Base-by-base conservation (phyloP, 1,284 basidiomycete species). In the Ustilago loliicola region DNA sequence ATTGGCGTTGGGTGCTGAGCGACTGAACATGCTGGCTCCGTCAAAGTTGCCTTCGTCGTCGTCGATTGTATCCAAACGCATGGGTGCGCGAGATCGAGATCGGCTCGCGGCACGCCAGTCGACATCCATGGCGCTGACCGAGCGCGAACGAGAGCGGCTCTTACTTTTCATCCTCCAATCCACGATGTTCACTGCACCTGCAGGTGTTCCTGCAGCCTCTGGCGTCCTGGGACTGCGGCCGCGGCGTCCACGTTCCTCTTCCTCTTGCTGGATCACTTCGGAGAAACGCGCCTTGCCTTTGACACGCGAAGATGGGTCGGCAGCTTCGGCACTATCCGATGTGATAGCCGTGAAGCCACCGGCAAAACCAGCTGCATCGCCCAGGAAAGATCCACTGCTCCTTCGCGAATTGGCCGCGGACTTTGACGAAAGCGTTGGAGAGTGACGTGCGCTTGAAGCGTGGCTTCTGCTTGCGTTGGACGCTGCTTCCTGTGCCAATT, bases 21-120 rank as follows among this genome's bases (percentile, higher is more conserved):
- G 79, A 27, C 80, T 80, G 40, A 81, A 76, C 36, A 77, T 21
- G 60, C 32, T 50, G 23, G 70, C 27, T 7, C 66, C 68, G 23
- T 77, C 61, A 25, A 61, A 19, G 9, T 48, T 48, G 7, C 65
- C 72, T 51, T 84, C 76, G 53, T 83, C 80, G 34, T 64, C 61
- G 30, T 62, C 60, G 54, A 79, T 79, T 6, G 80, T 74, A 45
- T 76, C 75, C 32, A 83, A 57, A 4, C 79, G 70, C 38, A 62
- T 67, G 1, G 94, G 93, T 82, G 93, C 92, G 29, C 96, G 92
- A 25, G 96, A 98, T 72, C 95, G 91, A 17, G 95, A 97, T 70
- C 95, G 91, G 84, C 94, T 95, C 83, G 94, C 91, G 21, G 93
- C 92, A 51, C 95, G 91, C 95, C 96, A 98, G 85, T 98, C 96